These are phyloP conservation scores for Fusarium pseudocircinatum DNA, from an alignment of 2,329 filamentous ascomycete genomes.

Conservation along the genomic window DNA sequence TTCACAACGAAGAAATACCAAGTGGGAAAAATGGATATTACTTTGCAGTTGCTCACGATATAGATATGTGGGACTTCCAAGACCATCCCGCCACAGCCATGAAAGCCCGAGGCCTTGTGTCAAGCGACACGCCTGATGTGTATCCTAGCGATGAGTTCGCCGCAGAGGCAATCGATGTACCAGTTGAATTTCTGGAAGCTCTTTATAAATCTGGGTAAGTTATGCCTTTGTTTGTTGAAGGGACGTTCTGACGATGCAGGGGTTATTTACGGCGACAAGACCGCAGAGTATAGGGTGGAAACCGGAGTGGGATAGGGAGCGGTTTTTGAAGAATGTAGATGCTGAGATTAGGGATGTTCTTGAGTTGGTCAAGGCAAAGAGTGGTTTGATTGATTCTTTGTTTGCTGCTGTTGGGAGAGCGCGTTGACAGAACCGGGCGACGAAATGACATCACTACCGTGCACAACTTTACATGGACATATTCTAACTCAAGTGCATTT, in stretches of 20 bases:
- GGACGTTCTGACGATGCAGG: background rate
- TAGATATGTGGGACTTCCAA: background rate
- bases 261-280: background rate
- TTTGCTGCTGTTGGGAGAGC: background rate
- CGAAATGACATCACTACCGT: no score
- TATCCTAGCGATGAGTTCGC: background rate
- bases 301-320: background rate
- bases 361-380: background rate
- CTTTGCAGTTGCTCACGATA: background rate
- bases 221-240: fast-evolving
- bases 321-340: background rate
- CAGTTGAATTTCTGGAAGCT: background rate
- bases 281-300: background rate
- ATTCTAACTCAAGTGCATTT: no score
- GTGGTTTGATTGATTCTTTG: background rate
- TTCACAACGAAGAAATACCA: background rate
- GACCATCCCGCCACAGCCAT: background rate
- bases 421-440: no score
- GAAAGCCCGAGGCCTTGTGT: background rate
- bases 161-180: background rate
- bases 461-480: no score
- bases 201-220: background rate
- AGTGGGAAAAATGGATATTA: background rate
- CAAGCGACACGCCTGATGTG: background rate
- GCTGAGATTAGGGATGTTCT: background rate